Evolutionary conservation across 768 basidiomycete species (phyloP).

Genomic region (Floccularia luteovirens): DNA sequence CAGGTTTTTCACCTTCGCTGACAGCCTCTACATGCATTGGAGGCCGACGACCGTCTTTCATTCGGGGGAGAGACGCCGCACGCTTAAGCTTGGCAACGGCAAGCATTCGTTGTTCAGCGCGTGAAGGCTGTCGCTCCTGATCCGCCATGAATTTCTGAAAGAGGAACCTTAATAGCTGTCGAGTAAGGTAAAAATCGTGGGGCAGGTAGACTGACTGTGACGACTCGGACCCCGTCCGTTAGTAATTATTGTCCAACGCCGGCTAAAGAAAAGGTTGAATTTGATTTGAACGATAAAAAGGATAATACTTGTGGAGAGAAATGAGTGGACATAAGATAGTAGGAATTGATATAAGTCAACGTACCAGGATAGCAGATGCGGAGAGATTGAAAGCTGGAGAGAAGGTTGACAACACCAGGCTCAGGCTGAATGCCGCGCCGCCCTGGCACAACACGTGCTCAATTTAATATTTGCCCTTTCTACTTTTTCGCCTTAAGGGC

Average conservation of each 20-base stretch:
- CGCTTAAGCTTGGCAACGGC: conserved; percentile 89
- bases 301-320: background rate
- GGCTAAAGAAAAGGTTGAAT: too few relatives aligned
- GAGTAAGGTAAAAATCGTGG: too few relatives aligned
- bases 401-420: too few relatives aligned
- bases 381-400: too few relatives aligned
- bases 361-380: too few relatives aligned
- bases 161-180: conserved; percentile 10
- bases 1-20: conserved; percentile 69
- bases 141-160: conserved; percentile 28
- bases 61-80: conserved; percentile 84
- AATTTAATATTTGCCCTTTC: background rate
- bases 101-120: conserved; percentile 73
- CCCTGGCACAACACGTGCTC: background rate
- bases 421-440: too few relatives aligned
- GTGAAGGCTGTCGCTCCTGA: conserved; percentile 38
- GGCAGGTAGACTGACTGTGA: too few relatives aligned
- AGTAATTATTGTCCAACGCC: too few relatives aligned
- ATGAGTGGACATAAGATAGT: background rate
- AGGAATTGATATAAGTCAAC: too few relatives aligned
- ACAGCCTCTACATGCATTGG: conserved; percentile 81
- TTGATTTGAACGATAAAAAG: too few relatives aligned
- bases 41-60: conserved; percentile 85
- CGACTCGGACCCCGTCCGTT: too few relatives aligned
- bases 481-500: conserved; percentile 9